phyloP scores from a whole-genome alignment of 192 early-diverging fungal species.

The Helicostylum pulchrum region DNA sequence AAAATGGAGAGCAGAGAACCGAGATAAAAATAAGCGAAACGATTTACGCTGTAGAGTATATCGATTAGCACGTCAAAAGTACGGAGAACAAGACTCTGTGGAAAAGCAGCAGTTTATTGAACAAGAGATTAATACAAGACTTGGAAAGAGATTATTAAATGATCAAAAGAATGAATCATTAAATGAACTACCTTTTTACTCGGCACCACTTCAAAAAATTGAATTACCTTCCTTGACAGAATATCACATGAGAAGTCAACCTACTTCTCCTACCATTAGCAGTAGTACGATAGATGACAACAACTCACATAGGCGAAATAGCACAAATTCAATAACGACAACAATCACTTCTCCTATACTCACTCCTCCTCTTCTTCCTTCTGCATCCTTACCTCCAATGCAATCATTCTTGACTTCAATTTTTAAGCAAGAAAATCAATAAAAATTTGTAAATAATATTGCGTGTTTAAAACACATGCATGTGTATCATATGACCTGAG shows the following conservation, averaged over 20 bases:
- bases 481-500: too few species aligned
- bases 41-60: conserved; percentile 72
- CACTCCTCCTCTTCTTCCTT: background rate
- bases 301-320: background rate
- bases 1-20: conserved; percentile 45
- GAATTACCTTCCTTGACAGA: conserved; percentile 14
- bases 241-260: conserved; percentile 8
- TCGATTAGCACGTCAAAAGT: conserved; percentile 55
- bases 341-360: background rate
- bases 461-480: too few species aligned
- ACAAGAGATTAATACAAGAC: conserved; percentile 52
- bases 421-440: background rate
- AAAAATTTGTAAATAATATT: background rate
- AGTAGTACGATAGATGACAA: too few species aligned
- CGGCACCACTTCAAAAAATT: conserved; percentile 20
- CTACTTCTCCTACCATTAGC: background rate
- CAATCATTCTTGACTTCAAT: conserved; percentile 8
- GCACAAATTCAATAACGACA: background rate
- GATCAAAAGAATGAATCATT: background rate
- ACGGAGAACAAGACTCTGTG: conserved; percentile 56
- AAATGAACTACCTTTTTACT: conserved; percentile 18
- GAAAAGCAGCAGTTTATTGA: conserved; percentile 63
- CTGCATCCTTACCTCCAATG: conserved; percentile 12
- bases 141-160: conserved; percentile 22
- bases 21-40: conserved; percentile 57